Evolutionary conservation across 1,284 basidiomycete genomes (phyloP).

Genomic region (Fomitopsis pinicola): DNA sequence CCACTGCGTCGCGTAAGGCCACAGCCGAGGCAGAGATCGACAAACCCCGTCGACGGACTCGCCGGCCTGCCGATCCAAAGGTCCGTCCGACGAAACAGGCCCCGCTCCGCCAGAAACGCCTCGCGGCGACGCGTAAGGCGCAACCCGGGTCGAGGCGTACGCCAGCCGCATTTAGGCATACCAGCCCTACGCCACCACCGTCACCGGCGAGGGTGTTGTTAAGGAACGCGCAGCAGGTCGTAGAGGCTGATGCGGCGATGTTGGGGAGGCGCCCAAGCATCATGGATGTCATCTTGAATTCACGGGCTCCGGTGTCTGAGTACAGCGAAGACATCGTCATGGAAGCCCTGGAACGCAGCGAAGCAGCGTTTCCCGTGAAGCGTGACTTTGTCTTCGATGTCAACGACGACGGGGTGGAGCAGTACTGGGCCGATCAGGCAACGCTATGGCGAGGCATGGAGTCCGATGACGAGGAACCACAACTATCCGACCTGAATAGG

Average conservation of each 20-base stretch:
- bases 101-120: constrained; percentile 1
- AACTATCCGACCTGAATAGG: constrained; percentile 17
- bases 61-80: constrained; percentile 1
- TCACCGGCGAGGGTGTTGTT: constrained; percentile 19
- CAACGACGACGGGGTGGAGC: constrained; percentile 27
- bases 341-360: constrained; percentile 24
- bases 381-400: constrained; percentile 27
- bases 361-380: constrained; percentile 13
- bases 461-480: constrained; percentile 13
- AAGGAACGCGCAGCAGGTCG: constrained; percentile 16
- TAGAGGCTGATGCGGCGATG: constrained; percentile 12
- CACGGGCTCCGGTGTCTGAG: constrained; percentile 15
- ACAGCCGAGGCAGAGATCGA: background rate
- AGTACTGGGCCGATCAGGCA: constrained; percentile 36
- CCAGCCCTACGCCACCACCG: constrained; percentile 12
- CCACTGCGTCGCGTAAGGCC: background rate
- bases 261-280: constrained; percentile 19
- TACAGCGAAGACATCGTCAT: constrained; percentile 23
- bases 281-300: constrained; percentile 26
- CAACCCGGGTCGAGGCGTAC: constrained; percentile 2
- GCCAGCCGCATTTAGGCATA: constrained; percentile 9
- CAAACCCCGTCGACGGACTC: background rate
- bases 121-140: constrained; percentile 9
- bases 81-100: background rate
- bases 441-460: constrained; percentile 23